Evolutionary conservation across 345 rosid species (phyloP), one percentile per base, ranked within the genome.

Genomic region (Sisymbrium irio): DNA sequence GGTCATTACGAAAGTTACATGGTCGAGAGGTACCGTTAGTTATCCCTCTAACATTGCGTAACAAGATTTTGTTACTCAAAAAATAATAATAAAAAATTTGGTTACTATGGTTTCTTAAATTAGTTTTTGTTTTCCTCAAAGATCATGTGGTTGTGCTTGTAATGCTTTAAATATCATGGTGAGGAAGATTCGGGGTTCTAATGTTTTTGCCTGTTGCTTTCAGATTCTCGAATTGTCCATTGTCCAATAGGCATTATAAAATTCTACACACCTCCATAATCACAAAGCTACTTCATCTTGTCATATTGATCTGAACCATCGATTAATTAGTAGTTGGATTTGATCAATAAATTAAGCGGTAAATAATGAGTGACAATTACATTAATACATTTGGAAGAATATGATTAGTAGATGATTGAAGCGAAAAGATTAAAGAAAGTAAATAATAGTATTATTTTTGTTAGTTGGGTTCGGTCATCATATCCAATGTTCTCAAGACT

Each of bases 191-290:
- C 62, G 56, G 61, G 76, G 71, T 63, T 71, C 11, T 47, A 8
- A 65, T 37, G 17, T 47, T 7, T 71, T 25, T 22, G 67, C 67
- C 12, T 25, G 72, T 77, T 71, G 62, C 76, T 77, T 77, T 77
- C 76, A 58, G 28, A 77, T 30, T 46, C 62, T 65, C 39, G 62
- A 77, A 50, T 64, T 51, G 47, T 39, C 80, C 67, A 70, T 39
- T 77, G 61, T 65, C 67, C 55, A 64, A 71, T 64, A 56, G 56
- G 39, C 25, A 39, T 70, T 71, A 71, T 47, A 64, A 71, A 71
- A 57, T 70, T 77, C 76, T 47, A 9, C 67, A 64, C 76, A 70
- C 72, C 72, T 71, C 72, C 76, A 77, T 67, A 71, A 71, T 40
- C 20, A 9, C 67, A 77, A 35, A 71, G 76, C 67, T 57, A 71